phyloP scores from a whole-genome alignment of 805 yeast genomes.

The Wickerhamiella sergipiensis region DNA sequence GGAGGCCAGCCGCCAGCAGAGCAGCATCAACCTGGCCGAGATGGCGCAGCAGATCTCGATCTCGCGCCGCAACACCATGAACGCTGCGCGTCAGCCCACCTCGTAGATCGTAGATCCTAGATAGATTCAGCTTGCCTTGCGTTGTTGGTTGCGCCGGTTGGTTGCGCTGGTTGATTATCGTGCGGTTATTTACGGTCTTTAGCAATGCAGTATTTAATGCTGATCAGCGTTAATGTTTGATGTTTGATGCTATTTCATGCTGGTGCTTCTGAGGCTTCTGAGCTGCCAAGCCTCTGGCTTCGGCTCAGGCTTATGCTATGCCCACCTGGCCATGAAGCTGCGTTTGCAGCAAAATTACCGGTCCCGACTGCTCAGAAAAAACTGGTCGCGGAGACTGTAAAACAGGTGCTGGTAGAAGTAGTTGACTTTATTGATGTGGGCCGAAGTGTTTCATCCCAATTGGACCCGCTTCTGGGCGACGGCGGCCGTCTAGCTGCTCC shows the following conservation, averaged over 20 bases:
- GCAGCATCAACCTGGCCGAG: conserved; percentile 17
- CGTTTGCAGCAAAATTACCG: background rate
- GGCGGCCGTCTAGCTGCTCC: background rate
- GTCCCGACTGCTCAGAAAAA: background rate
- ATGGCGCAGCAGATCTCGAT: conserved; percentile 20
- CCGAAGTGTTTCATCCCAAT: background rate
- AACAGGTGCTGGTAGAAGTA: background rate
- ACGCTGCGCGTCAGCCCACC: conserved; percentile 16
- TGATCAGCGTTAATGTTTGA: too few relatives aligned
- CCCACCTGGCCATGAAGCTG: background rate
- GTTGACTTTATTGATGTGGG: background rate
- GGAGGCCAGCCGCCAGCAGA: conserved; percentile 14
- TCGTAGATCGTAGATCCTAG: background rate
- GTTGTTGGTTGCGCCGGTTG: too few relatives aligned
- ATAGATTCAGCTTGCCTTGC: too few relatives aligned
- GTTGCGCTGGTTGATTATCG: too few relatives aligned
- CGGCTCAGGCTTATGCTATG: background rate
- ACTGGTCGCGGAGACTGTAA: background rate
- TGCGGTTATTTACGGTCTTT: too few relatives aligned
- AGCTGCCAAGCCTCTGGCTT: too few relatives aligned
- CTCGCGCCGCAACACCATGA: conserved; percentile 16
- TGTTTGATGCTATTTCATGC: too few relatives aligned
- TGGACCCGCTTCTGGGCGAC: background rate
- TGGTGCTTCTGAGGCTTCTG: too few relatives aligned
- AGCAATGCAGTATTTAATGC: too few relatives aligned